phyloP scores from a whole-genome alignment of 1,284 basidiomycete genomes.

The Tilletia caries region DNA sequence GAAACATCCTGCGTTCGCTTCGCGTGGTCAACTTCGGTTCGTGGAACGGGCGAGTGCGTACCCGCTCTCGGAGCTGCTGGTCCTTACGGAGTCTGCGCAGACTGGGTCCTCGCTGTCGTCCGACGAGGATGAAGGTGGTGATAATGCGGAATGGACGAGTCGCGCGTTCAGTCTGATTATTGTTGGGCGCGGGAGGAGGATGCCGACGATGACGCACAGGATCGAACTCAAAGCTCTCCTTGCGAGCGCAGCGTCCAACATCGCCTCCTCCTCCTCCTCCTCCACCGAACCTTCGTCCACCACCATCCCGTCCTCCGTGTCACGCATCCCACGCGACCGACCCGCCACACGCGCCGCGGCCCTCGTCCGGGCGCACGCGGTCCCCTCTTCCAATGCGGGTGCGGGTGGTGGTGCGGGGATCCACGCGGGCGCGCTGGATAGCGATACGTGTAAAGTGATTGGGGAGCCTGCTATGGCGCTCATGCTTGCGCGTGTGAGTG shows the following conservation, averaged over 20 bases:
- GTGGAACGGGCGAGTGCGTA: conserved; percentile 21
- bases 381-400: not conserved
- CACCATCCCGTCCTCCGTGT: not conserved
- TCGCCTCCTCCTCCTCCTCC: not conserved
- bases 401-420: conserved; percentile 10
- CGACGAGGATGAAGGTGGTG: not conserved
- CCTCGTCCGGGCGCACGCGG: conserved; percentile 1
- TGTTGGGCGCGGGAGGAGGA: conserved; percentile 36
- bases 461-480: conserved; percentile 41
- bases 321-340: not conserved
- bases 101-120: conserved; percentile 9
- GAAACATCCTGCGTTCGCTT: conserved; percentile 24
- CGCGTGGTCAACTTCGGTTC: conserved; percentile 21
- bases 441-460: conserved; percentile 45
- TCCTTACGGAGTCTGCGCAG: conserved; percentile 20
- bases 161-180: conserved; percentile 28
- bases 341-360: conserved; percentile 7
- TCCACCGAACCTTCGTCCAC: not conserved
- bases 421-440: conserved; percentile 27
- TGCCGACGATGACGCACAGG: conserved; percentile 43
- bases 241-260: not conserved
- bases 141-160: not conserved
- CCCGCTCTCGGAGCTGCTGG: conserved; percentile 26
- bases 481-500: conserved; percentile 20
- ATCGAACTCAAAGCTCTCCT: conserved; percentile 36